phyloP scores from a whole-genome alignment of 2,329 filamentous ascomycete genomes.

The Cladophialophora carrionii region DNA sequence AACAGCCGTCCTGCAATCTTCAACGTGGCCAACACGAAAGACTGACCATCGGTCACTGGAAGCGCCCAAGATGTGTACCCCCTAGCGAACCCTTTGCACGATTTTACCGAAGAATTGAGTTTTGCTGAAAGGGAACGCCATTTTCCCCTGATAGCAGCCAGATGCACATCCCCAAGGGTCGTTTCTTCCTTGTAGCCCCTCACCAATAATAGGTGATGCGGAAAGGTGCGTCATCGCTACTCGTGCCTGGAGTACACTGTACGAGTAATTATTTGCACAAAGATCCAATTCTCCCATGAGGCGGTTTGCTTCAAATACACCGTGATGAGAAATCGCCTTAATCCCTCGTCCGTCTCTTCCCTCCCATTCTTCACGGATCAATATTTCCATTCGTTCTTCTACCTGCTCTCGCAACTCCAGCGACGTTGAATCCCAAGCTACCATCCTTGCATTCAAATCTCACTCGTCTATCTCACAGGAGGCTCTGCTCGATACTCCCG shows the following conservation, averaged over 20 bases:
- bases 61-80: background rate
- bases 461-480: background rate
- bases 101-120: background rate
- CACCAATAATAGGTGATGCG: conserved; percentile 3
- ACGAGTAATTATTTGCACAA: conserved; percentile 3
- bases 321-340: background rate
- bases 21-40: background rate
- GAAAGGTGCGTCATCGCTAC: conserved; percentile 16
- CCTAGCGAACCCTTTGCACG: background rate
- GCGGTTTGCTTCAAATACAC: conserved; percentile 4
- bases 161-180: conserved; percentile 1
- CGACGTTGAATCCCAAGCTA: background rate
- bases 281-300: conserved; percentile 12
- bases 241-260: conserved; percentile 1
- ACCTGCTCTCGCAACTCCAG: background rate
- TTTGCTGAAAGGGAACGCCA: background rate
- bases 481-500: background rate
- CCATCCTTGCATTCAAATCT: background rate
- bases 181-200: background rate
- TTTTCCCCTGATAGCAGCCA: background rate
- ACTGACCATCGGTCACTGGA: background rate
- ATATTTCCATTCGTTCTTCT: background rate
- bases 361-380: background rate
- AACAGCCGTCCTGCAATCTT: background rate
- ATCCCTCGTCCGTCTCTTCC: background rate